Base-by-base conservation (phyloP, 306 rosid species). In the Acacia confusa region DNA sequence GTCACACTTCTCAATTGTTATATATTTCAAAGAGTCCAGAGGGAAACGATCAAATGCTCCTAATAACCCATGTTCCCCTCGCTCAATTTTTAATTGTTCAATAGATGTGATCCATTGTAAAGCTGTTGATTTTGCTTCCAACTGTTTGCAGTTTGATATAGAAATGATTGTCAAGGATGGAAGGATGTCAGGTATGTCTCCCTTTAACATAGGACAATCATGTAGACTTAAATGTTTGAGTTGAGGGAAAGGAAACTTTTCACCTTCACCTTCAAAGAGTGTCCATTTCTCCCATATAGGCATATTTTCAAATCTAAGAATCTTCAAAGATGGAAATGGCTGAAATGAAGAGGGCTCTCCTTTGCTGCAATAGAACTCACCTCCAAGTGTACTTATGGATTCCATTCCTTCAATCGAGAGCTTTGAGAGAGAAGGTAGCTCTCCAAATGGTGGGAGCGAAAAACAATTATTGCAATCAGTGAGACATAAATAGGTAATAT, bases 391-490 rank as follows among this genome's bases (percentile, higher is more conserved):
- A 0, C 14, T 9, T 4, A 79, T 16, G 1, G 36, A 64, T 63
- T 28, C 9, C 20, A 41, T 16, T 11, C 73, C 16, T 1, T 6
- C 4, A 65, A 78, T 70, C 1, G 0, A 27, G 7, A 83, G 82
- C 20, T 72, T n/a, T 67, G 55, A 55, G 19, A 78, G 74, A 48
- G 55, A 16, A 28, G 77, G 75, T 40, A 81, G 40, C 65, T 74
- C 36, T 2, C 84, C 84, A 17, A 66, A 41, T 40, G 75, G 75
- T 52, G 84, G 84, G 25, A 53, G 60, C 3, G 4, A 53, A 7
- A 53, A 4, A 63, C 79, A 74, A 40, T 81, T n/a, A 53, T 28
- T 24, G 7, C 79, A 81, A 64, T 53, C 27, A 52, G 75, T 66
- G 6, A 81, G 50, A 16, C 25, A 12, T n/a, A 74, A 20, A 9